Conservation (phyloP, 2,329 filamentous ascomycete genomes). For the Conoideocrella luteorostrata region DNA sequence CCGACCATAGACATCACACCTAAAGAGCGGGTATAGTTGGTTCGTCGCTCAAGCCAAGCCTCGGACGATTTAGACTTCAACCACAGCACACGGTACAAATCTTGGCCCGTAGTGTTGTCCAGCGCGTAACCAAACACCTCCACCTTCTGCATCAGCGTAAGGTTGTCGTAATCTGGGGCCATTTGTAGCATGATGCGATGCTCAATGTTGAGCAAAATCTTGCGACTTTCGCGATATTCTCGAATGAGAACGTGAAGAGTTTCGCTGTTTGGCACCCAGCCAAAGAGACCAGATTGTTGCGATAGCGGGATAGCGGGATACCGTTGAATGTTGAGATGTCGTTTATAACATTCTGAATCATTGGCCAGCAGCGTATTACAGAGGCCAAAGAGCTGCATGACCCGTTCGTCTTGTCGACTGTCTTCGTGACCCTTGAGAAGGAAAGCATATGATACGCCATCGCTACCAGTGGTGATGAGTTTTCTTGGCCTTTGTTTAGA, state of each 20-base stretch:
- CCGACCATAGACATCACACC: constrained; percentile 99
- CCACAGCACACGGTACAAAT: constrained; percentile 96
- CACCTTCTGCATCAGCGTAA: constrained; percentile 99
- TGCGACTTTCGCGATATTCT: constrained; percentile 93
- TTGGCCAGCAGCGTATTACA: constrained; percentile 92
- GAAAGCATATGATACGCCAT: constrained; percentile 83
- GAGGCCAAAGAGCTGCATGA: constrained; percentile 98
- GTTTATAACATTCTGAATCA: constrained; percentile 94
- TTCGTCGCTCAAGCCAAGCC: constrained; percentile 92
- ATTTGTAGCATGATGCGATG: constrained; percentile 99
- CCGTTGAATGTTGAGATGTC: constrained; percentile 90
- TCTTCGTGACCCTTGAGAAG: constrained; percentile 98
- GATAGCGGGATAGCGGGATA: constrained; percentile 97
- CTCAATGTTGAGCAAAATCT: constrained; percentile 98
- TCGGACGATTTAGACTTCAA: constrained; percentile 98
- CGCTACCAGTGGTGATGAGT: constrained; percentile 79
- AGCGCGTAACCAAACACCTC: constrained; percentile 98
- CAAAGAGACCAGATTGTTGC: constrained; percentile 88
- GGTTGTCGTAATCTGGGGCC: constrained; percentile 97
- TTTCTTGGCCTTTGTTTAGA: constrained; percentile 95
- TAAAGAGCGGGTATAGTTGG: constrained; percentile 96
- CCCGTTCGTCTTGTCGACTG: constrained; percentile 95
- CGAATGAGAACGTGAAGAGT: constrained; percentile 94
- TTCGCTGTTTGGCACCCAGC: constrained; percentile 97
- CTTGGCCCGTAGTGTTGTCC: constrained; percentile 98